Percentiles rank a stretch among this genome's conserved stretches.
Conservation (phyloP, 2,329 filamentous ascomycete genomes). For the Curvularia lunata region DNA sequence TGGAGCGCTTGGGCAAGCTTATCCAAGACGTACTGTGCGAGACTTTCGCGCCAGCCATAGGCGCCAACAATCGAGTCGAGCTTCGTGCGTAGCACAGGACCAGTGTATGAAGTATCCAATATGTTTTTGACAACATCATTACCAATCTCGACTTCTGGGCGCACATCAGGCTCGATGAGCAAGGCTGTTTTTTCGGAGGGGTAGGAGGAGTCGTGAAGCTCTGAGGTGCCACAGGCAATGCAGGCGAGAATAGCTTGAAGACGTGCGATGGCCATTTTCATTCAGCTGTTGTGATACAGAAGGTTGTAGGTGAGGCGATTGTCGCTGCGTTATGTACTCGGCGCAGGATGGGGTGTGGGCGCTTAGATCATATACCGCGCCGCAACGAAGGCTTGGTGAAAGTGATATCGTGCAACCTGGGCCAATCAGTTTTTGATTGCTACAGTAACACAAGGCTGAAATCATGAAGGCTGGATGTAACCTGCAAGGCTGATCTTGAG, state of each 20-base stretch:
- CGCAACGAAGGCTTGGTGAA: not conserved
- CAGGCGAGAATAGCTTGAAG: conserved; percentile 24
- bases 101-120: conserved; percentile 23
- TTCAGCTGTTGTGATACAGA: not conserved
- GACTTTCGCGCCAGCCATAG: conserved; percentile 40
- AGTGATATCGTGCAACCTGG: not conserved
- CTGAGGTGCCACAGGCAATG: conserved; percentile 13
- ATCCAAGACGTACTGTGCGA: conserved; percentile 38
- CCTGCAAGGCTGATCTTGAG: not conserved
- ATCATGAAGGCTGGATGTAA: not conserved
- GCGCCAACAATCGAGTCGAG: conserved; percentile 36
- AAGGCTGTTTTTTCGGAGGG: conserved; percentile 25
- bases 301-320: not conserved
- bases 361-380: not conserved
- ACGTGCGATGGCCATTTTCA: conserved; percentile 14
- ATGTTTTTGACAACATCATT: conserved; percentile 29
- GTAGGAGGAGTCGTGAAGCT: conserved; percentile 5
- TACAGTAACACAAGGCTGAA: not conserved
- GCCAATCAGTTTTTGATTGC: not conserved
- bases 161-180: conserved; percentile 1
- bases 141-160: conserved; percentile 22
- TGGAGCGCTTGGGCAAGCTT: conserved; percentile 36
- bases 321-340: not conserved
- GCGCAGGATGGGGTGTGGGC: not conserved
- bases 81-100: conserved; percentile 23